Evolutionary conservation across 495 filamentous ascomycete species (phyloP).

Genomic region (Hypoxylon lenormandii): DNA sequence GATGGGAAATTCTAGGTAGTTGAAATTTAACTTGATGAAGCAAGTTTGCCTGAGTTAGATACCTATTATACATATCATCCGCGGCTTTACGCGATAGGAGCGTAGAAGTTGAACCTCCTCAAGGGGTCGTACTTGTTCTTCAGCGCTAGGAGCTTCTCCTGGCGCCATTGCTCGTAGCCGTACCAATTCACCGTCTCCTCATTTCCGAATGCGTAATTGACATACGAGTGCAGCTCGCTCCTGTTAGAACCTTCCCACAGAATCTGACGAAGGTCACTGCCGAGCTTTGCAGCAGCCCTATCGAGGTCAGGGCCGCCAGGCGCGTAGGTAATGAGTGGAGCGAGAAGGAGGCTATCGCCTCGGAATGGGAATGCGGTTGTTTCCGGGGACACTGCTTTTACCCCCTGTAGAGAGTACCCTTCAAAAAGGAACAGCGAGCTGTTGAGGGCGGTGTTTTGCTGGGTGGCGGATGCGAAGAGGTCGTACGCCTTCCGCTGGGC

Average conservation of each 20-base stretch:
- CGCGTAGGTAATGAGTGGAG: slow-evolving; percentile 57
- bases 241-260: slow-evolving; percentile 55
- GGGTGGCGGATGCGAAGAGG: slow-evolving; percentile 52
- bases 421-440: slow-evolving; percentile 67
- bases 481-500: slow-evolving; percentile 59
- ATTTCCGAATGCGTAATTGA: slow-evolving; percentile 71
- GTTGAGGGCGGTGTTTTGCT: slow-evolving; percentile 39
- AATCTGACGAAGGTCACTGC: slow-evolving; percentile 58
- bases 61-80: background rate
- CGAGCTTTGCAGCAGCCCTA: slow-evolving; percentile 51
- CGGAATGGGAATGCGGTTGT: slow-evolving; percentile 56
- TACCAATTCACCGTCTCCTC: slow-evolving; percentile 63
- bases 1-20: background rate
- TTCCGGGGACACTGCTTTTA: slow-evolving; percentile 53
- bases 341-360: slow-evolving; percentile 58
- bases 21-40: background rate
- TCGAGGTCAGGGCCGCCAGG: slow-evolving; percentile 54
- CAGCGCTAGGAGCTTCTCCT: slow-evolving; percentile 56
- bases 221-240: slow-evolving; percentile 60
- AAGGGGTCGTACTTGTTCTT: slow-evolving; percentile 69
- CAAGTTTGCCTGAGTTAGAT: background rate
- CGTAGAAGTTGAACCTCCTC: slow-evolving; percentile 66
- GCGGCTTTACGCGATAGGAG: slow-evolving; percentile 54
- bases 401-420: slow-evolving; percentile 63
- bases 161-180: slow-evolving; percentile 65